Base-by-base conservation (phyloP, 2,329 filamentous ascomycete species). In the Xylariaceae sp. region DNA sequence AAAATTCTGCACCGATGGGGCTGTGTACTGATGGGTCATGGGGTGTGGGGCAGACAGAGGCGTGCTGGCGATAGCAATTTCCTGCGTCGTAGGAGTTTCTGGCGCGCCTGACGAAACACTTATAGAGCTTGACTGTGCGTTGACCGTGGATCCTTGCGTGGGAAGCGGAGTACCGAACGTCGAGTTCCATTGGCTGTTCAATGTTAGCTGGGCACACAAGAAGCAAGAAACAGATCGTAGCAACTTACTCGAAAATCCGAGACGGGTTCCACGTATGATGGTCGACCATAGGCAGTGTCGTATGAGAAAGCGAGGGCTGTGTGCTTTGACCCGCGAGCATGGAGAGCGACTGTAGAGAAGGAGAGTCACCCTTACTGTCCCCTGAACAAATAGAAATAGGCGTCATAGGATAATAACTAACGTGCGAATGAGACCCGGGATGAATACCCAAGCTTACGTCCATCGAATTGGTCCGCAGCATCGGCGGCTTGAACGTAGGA, bases 141-240 rank as follows among this genome's bases (percentile, higher is more conserved):
- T 74, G 67, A 76, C 71, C 61, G 77, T 73, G 59, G 70, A 70
- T 62, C 73, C 72, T 63, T 75, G 73, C 64, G 77, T 69, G 68
- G 80, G 77, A 68, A 75, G 74, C 66, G 77, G 85, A 74, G 87
- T 89, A 79, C 91, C 90, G 77, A 97, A 97, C 65, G 93, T 92
- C 71, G 89, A 87, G 75, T 96, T 92, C 92, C 93, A 97, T 79
- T 96, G 91, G 74, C 92, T 96, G 69, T 63, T 66, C n/a, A 49
- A 5, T 75, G 67, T 56, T 55, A 50, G 41, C 57, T 68, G 17
- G 37, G 30, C 13, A 45, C 6, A n/a, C 41, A 10, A 41, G 11
- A 9, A 13, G 30, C 49, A 35, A 17, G 4, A 8, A 3, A 2
- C 3, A 35, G 1, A 50, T 13, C 17, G 45, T 2, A 30, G 17